A percentile compares a stretch with the other conserved stretches of the same genome.
These are phyloP conservation scores for Sporothrix schenckii DNA, from an alignment of 2,329 filamentous ascomycete genomes.

Conservation along the genomic window DNA sequence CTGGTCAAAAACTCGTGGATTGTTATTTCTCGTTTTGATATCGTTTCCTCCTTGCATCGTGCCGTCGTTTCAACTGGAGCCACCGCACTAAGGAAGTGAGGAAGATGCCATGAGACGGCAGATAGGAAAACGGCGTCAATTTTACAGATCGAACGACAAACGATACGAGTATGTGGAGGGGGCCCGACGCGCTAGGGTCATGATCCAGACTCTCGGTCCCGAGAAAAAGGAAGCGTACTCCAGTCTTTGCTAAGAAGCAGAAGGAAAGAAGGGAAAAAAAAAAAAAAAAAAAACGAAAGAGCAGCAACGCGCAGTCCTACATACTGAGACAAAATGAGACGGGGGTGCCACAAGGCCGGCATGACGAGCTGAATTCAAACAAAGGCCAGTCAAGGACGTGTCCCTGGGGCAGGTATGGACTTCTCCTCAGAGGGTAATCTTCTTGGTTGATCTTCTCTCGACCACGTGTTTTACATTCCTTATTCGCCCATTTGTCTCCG, in stretches of 20 bases:
- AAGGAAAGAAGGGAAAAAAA: neutral
- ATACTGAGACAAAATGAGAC: slow-evolving; percentile 7
- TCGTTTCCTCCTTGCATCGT: neutral
- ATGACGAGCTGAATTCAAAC: neutral
- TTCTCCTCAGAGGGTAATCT: neutral
- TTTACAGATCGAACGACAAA: neutral
- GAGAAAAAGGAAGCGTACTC: neutral
- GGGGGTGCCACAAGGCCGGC: neutral
- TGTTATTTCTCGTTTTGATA: neutral
- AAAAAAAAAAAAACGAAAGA: neutral
- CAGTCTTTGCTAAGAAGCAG: neutral
- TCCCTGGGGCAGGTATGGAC: neutral
- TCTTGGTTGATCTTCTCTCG: slow-evolving; percentile 3
- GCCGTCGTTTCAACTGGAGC: neutral
- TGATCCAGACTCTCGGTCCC: slow-evolving; percentile 17
- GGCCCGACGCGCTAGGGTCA: neutral
- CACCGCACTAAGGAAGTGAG: neutral
- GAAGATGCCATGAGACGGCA: neutral
- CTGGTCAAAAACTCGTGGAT: neutral
- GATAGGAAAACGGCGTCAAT: neutral
- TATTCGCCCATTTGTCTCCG: neutral
- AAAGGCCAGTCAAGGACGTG: neutral
- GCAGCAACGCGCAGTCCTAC: neutral
- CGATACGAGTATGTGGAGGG: neutral
- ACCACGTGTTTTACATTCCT: slow-evolving; percentile 1